Base-by-base conservation (phyloP, 1,139 yeast species). In the Wickerhamiella infanticola region DNA sequence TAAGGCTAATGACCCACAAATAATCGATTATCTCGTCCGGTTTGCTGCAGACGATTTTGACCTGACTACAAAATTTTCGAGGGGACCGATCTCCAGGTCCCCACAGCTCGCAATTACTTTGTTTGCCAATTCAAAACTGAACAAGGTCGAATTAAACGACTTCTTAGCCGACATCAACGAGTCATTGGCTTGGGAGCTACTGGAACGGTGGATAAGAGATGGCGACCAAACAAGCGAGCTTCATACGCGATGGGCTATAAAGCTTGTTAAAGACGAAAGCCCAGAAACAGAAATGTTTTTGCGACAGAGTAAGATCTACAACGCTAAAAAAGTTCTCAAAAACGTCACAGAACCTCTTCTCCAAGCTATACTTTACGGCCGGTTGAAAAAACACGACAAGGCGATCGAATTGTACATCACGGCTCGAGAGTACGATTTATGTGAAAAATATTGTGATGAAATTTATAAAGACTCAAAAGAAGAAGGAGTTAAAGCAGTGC, bases 321-420 rank as follows among this genome's bases (percentile, higher is more conserved):
- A 64, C 33, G 62, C 69, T 1, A 62, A 63, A 3, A 53, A 58
- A 23, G 56, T 65, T 2, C 49, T 64, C 26, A 53, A 59, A 11
- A 55, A 54, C 29, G 46, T 63, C 8, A 64, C 65, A 0, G 45
- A 54, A 3, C 49, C 58, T 11, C 53, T 70, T 4, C 54, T 64
- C 26, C 63, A 64, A 39, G 75, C 84, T 0, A 70, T 74, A 43
- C 73, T 88, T 2, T 69, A 80, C 47, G 71, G 72, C 39, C 69
- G 75, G 50, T 60, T 81, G 41, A 79, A 77, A 1, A 76, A 75
- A 48, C 85, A 84, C 56, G 70, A 71, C 11, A 72, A 75, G 44
- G 79, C 88, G 0, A 66, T 90, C 27, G 75, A 75, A 50, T 74
- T 84, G 1, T 68, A 38, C 27, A 23, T 52, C 13, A 48, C 39